Evolutionary conservation across 1,284 basidiomycete genomes (phyloP).

Genomic region (Austroboletus rostrupii): DNA sequence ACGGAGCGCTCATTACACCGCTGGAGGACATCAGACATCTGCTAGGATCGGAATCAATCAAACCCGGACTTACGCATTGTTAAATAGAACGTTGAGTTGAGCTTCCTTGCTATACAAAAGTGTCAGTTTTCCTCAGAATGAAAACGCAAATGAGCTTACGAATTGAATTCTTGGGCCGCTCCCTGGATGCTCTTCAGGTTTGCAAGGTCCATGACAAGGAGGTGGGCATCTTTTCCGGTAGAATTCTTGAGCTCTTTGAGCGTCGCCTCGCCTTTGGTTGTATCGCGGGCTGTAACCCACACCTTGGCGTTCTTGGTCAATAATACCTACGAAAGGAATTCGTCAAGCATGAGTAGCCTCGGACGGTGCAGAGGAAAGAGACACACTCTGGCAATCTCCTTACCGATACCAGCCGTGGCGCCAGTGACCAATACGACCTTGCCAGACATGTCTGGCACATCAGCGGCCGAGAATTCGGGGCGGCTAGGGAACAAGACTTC

Average conservation of each 20-base stretch:
- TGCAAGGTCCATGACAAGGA: constrained; percentile 58
- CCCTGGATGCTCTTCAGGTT: constrained; percentile 51
- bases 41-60: not conserved
- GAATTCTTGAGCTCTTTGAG: constrained; percentile 47
- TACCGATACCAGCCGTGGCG: constrained; percentile 35
- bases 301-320: constrained; percentile 61
- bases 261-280: constrained; percentile 44
- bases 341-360: not conserved
- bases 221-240: constrained; percentile 47
- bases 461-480: constrained; percentile 34
- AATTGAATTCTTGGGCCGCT: constrained; percentile 47
- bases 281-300: constrained; percentile 55
- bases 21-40: constrained; percentile 21
- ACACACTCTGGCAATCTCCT: constrained; percentile 38
- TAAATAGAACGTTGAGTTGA: constrained; percentile 49
- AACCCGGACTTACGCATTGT: constrained; percentile 43
- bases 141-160: constrained; percentile 5
- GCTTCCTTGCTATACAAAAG: constrained; percentile 37
- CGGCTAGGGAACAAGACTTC: constrained; percentile 7
- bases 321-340: constrained; percentile 30
- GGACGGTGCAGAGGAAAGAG: not conserved
- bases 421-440: constrained; percentile 44
- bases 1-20: constrained; percentile 46
- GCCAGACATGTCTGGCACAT: constrained; percentile 52
- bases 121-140: not conserved